A percentile compares a stretch with the other conserved stretches of the same genome.
Conservation (phyloP, 768 basidiomycete species). For the Lentinula aciculospora region DNA sequence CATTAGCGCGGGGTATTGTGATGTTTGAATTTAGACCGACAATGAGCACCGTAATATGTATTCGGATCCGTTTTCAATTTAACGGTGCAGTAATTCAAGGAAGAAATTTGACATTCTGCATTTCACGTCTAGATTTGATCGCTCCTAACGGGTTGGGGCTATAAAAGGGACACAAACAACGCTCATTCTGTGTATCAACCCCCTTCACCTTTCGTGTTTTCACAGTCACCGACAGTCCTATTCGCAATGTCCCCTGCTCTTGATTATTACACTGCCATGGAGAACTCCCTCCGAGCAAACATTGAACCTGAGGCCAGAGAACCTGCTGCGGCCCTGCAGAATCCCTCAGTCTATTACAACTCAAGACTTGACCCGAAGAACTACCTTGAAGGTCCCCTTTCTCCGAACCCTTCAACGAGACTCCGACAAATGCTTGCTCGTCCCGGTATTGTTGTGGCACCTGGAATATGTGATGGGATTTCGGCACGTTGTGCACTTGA, state of each 20-base stretch:
- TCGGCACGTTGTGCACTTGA: slow-evolving; percentile 76
- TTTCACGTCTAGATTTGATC: not conserved
- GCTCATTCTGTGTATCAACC: not conserved
- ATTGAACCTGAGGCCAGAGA: not conserved
- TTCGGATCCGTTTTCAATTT: not conserved
- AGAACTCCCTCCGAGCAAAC: not conserved
- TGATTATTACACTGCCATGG: slow-evolving; percentile 6
- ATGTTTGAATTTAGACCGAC: not conserved
- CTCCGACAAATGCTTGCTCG: slow-evolving; percentile 65
- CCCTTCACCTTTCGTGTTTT: not conserved
- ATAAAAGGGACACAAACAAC: not conserved
- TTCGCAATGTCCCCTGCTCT: slow-evolving; percentile 6
- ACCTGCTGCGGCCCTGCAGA: not conserved
- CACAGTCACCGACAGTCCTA: not conserved
- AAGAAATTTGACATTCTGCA: not conserved
- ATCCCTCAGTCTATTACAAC: slow-evolving; percentile 47
- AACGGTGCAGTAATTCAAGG: not conserved
- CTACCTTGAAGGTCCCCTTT: slow-evolving; percentile 64
- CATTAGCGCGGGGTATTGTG: not conserved
- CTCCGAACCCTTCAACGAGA: slow-evolving; percentile 62
- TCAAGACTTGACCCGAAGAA: slow-evolving; percentile 64
- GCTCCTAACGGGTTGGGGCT: not conserved
- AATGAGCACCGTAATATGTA: not conserved
- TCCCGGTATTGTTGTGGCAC: slow-evolving; percentile 76
- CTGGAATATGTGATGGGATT: slow-evolving; percentile 79